A percentile compares a stretch with the other conserved stretches of the same genome.
Evolutionary conservation across 1,284 basidiomycete species (phyloP).

Genomic region (Jaminaea rosea): DNA sequence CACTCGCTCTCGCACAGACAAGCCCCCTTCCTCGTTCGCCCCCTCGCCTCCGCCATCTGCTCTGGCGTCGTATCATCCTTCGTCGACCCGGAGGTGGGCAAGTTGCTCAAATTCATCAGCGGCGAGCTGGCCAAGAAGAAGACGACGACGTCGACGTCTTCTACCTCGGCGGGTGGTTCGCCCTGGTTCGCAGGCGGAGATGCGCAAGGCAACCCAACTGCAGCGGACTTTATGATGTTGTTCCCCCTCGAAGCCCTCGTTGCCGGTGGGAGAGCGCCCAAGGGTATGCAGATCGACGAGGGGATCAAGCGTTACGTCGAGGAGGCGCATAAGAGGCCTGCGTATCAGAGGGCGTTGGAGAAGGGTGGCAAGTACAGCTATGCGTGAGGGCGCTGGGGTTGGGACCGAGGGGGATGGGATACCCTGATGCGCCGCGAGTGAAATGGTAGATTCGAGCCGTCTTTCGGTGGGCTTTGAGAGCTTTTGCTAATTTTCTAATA

Average conservation of each 20-base stretch:
- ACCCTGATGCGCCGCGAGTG: too few relatives aligned
- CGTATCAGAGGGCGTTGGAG: constrained; percentile 10
- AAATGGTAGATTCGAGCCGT: too few relatives aligned
- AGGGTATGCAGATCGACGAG: constrained; percentile 8
- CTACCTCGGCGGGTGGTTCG: too few relatives aligned
- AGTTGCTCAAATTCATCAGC: constrained; percentile 22
- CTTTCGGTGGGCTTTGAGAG: too few relatives aligned
- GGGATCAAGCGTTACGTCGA: constrained; percentile 35
- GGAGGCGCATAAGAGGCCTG: constrained; percentile 20
- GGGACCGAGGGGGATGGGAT: too few relatives aligned
- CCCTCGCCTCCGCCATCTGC: constrained; percentile 29
- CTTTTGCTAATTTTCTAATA: too few relatives aligned
- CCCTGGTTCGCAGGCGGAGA: constrained; percentile 42
- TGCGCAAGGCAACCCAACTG: constrained; percentile 39
- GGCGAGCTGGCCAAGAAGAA: constrained; percentile 25
- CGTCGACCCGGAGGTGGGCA: constrained; percentile 20
- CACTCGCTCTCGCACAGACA: too few relatives aligned
- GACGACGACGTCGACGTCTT: constrained; percentile 13
- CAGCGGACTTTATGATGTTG: constrained; percentile 44
- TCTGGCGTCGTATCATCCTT: constrained; percentile 19
- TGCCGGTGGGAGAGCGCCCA: constrained; percentile 21
- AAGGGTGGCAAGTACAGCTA: constrained; percentile 5
- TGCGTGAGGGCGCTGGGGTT: not conserved
- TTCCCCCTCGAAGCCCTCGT: constrained; percentile 39
- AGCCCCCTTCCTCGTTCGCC: constrained; percentile 40